Percentiles rank a stretch among this genome's conserved stretches.
Conservation (phyloP, 2,329 filamentous ascomycete species). For the Sclerotinia nivalis region DNA sequence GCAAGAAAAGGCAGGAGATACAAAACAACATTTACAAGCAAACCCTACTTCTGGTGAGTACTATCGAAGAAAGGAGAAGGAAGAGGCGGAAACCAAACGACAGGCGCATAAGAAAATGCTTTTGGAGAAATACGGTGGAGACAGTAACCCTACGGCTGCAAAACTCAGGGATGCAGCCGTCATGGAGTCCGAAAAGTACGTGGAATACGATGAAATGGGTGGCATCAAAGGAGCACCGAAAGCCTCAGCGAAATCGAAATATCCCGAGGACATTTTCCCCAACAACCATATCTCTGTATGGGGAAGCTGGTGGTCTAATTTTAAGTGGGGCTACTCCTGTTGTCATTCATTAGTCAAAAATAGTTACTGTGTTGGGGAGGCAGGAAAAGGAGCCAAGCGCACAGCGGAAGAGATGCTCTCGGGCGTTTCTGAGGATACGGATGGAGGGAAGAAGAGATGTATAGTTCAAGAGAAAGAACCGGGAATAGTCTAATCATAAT, state of each 20-base stretch:
- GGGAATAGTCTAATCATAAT: too few relatives aligned
- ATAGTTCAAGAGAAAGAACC: slow-evolving; percentile 64
- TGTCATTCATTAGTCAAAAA: slow-evolving; percentile 95
- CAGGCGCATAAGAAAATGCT: slow-evolving; percentile 69
- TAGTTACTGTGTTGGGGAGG: slow-evolving; percentile 94
- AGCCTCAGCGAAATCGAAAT: slow-evolving; percentile 81
- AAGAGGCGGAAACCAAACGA: slow-evolving; percentile 70
- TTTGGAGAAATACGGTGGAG: slow-evolving; percentile 78
- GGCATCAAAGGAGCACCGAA: slow-evolving; percentile 84
- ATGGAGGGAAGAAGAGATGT: slow-evolving; percentile 77
- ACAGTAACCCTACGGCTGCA: slow-evolving; percentile 59
- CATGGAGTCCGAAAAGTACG: slow-evolving; percentile 79
- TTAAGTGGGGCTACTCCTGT: slow-evolving; percentile 94
- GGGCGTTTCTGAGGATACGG: slow-evolving; percentile 80
- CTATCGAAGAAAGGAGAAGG: slow-evolving; percentile 74
- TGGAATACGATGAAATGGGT: slow-evolving; percentile 92
- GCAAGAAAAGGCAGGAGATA: slow-evolving; percentile 77
- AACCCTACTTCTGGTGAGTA: slow-evolving; percentile 94
- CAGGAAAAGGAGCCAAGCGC: slow-evolving; percentile 78
- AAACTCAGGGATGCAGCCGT: slow-evolving; percentile 67
- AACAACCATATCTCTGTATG: slow-evolving; percentile 93
- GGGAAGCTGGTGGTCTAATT: slow-evolving; percentile 97
- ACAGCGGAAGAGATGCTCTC: slow-evolving; percentile 76
- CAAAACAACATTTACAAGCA: slow-evolving; percentile 86
- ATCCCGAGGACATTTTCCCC: slow-evolving; percentile 79